Evolutionary conservation across 108 stramenopile genomes (phyloP), one percentile per base, ranked within the genome.

Genomic region (Discostella stelligeroides): DNA sequence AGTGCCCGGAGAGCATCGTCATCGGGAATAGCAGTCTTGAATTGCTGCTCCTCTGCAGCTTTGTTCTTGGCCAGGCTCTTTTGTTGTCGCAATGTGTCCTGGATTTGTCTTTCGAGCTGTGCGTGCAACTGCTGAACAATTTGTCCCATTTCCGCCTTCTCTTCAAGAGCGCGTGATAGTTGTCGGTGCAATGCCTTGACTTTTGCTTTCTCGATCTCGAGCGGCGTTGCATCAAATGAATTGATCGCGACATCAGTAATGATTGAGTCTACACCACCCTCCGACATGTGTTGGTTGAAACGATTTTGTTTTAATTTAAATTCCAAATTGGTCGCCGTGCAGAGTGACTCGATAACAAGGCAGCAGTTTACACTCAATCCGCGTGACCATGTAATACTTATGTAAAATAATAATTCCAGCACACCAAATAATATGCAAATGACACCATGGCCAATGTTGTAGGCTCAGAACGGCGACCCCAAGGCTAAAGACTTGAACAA

Each of bases 401-500:
- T n/a, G n/a, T n/a, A n/a, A n/a, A n/a, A n/a, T n/a, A n/a, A n/a
- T n/a, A n/a, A n/a, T n/a, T n/a, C n/a, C n/a, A n/a, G n/a, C n/a
- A n/a, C n/a, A n/a, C n/a, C n/a, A n/a, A n/a, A n/a, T n/a, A n/a
- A n/a, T n/a, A n/a, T n/a, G n/a, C n/a, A n/a, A n/a, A n/a, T n/a
- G n/a, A n/a, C n/a, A n/a, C n/a, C n/a, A n/a, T n/a, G n/a, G n/a
- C n/a, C n/a, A n/a, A n/a, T n/a, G 17, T 23, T 15, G 27, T 2
- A 56, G 7, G 28, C 55, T 28, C 34, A 34, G 34, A 34, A 58
- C 20, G 57, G 57, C 34, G 57, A 58, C 14, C 65, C 73, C 64
- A 74, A 60, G 1, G 73, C 58, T 14, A 74, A 48, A 2, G 73
- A 63, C 20, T 48, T 54, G 18, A 78, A 78, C 69, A 80, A 59